Conservation (phyloP, 352 stramenopile species). For the Discostella stelligera region DNA sequence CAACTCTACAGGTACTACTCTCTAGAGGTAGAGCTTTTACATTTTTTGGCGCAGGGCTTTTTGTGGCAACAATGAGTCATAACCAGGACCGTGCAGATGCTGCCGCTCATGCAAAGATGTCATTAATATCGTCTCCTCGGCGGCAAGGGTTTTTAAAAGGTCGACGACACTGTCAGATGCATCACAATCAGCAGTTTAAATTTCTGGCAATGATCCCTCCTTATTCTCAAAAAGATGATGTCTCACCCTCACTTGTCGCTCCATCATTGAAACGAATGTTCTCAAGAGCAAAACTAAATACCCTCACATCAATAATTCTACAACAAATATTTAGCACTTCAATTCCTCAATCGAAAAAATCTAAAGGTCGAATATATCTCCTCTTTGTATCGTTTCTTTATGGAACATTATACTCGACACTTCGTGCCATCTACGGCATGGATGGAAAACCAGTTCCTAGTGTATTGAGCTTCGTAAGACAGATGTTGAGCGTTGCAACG, state of each 20-base stretch:
- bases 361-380: constrained; percentile 8
- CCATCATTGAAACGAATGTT: not conserved
- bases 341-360: not conserved
- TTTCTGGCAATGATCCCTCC: not conserved
- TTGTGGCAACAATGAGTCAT: too few species aligned
- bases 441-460: constrained; percentile 17
- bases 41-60: too few species aligned
- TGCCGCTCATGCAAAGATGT: too few species aligned
- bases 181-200: not conserved
- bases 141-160: too few species aligned
- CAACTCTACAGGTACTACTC: too few species aligned
- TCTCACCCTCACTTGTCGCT: not conserved
- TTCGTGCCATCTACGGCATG: constrained; percentile 23
- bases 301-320: not conserved
- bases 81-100: too few species aligned
- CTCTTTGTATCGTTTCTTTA: constrained; percentile 30
- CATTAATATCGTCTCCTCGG: too few species aligned
- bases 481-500: constrained; percentile 49
- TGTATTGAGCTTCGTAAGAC: constrained; percentile 35
- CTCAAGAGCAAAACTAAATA: not conserved
- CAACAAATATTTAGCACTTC: not conserved
- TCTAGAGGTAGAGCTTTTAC: too few species aligned
- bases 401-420: constrained; percentile 25
- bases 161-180: too few species aligned
- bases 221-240: not conserved